Base-by-base conservation (phyloP, 352 stramenopile genomes). In the Plasmopara muralis region DNA sequence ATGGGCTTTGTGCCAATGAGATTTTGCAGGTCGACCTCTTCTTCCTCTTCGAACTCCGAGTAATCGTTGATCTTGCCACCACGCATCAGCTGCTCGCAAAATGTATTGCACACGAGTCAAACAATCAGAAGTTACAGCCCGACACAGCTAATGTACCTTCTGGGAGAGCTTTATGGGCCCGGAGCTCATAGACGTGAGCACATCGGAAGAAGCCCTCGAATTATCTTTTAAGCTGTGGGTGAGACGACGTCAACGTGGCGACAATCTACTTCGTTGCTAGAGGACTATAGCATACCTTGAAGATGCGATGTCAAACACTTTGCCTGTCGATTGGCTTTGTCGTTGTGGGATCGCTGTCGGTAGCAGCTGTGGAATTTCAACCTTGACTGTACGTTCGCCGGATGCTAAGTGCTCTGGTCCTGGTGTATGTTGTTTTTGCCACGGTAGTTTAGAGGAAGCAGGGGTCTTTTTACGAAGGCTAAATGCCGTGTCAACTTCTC, bases 41-140 rank as follows among this genome's bases (percentile, higher is more conserved):
- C 77, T 43, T 91, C 81, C 39, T 89, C 78, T 42, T 92, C 75
- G 47, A 89, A 89, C 57, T 89, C 77, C 4, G 73, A 89, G 57
- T 86, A 85, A 44, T 89, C 82, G 48, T 70, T 66, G 57, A 89
- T 83, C 50, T 80, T 88, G 18, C 68, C 74, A 8, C 78, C 77
- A n/a, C 79, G 76, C 41, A 92, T 74, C 12, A 88, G 53, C 77
- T 86, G 42, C 18, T 41, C 15, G 25, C 43, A 39, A 40, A 7
- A 10, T 35, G 44, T 16, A 7, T 53, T 13, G 6, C 43, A 30
- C 50, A 50, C 57, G 47, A 50, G 30, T 13, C 14, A 12, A 7
- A 12, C n/a, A 59, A 9, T 39, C 37, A 25, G 30, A 28, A 31
- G 34, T 1, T 7, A 29, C 38, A 43, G 25, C 25, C 9, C 3